Base-by-base conservation (phyloP, 148 eudicot species). In the Bassia scoparia region DNA sequence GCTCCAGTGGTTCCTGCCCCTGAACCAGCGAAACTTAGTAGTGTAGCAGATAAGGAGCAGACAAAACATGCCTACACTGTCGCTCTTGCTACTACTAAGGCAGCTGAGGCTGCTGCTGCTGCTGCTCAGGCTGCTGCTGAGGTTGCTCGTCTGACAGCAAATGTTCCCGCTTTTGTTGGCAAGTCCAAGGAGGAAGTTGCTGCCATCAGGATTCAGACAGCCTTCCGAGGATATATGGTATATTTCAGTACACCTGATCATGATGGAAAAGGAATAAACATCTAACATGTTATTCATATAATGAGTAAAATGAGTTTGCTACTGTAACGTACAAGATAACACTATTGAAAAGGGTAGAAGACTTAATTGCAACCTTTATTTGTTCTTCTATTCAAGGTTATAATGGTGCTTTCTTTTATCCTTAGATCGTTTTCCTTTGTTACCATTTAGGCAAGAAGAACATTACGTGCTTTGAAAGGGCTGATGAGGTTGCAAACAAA, bases 171-270 rank as follows among this genome's bases (percentile, higher is more conserved):
- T 48, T 73, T 80, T 31, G 73, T 76, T 4, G 89, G 87, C 35
- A 88, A 85, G 77, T 79, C 83, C 2, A 67, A 66, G 77, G 97
- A 94, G 80, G 96, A 94, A 73, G 77, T 77, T 37, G 92, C 98
- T 4, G 90, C 97, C 46, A 81, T 90, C 74, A 89, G 76, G 74
- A 89, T 94, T 74, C 98, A 94, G 77, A 82, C 90, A 23, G 86
- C 96, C 26, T 89, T 87, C 65, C 89, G 98, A 23, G 93, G 90
- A 75, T 85, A 94, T 46, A 76, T 86, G 90, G 98, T 94, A 84
- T 74, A 24, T 34, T 37, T 62, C 55, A 18, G 14, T 30, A 2
- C 46, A 21, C 16, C 0, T 27, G 20, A 9, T 70, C 13, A 24
- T 41, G 31, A 38, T 23, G 46, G 17, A 8, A 41, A 41, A 41